Percentiles rank a stretch among this genome's conserved stretches.
phyloP scores from a whole-genome alignment of 805 yeast genomes.

The Metschnikowia similis region DNA sequence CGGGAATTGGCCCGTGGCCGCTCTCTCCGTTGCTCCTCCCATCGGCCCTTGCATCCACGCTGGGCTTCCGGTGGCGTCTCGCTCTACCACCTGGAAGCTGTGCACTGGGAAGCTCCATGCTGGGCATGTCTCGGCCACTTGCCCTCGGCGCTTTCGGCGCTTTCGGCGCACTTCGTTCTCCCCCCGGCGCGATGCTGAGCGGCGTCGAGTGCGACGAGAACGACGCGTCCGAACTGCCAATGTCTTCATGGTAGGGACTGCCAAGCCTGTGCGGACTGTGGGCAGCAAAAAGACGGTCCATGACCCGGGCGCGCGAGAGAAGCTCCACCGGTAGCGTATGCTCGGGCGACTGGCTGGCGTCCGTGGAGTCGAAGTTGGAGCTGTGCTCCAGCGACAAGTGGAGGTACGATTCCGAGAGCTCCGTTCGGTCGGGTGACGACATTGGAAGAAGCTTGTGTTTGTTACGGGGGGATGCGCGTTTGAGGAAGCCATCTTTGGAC shows the following conservation, averaged over 20 bases:
- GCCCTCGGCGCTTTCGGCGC: no score
- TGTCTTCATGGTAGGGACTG: neutral
- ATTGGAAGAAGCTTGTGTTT: neutral
- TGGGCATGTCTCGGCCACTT: no score
- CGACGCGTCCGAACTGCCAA: neutral
- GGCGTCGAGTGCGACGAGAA: constrained; percentile 11
- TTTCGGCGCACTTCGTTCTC: no score
- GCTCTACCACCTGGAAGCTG: no score
- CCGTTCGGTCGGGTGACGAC: constrained; percentile 9
- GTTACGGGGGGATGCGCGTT: constrained; percentile 1
- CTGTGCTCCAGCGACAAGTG: constrained; percentile 25
- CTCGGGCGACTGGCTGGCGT: neutral
- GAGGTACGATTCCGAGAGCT: constrained; percentile 27
- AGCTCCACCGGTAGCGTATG: constrained; percentile 3
- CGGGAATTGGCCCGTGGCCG: no score
- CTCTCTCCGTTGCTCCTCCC: no score
- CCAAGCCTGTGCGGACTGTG: neutral
- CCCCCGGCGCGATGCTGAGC: neutral
- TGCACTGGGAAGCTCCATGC: no score
- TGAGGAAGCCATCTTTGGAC: neutral
- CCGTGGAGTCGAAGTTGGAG: constrained; percentile 10
- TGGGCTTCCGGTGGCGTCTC: no score
- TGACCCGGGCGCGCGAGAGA: constrained; percentile 7
- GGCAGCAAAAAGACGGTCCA: neutral
- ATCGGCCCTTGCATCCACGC: no score